Base-by-base conservation (phyloP, 2,329 filamentous ascomycete genomes). In the Neofusicoccum laricinum region DNA sequence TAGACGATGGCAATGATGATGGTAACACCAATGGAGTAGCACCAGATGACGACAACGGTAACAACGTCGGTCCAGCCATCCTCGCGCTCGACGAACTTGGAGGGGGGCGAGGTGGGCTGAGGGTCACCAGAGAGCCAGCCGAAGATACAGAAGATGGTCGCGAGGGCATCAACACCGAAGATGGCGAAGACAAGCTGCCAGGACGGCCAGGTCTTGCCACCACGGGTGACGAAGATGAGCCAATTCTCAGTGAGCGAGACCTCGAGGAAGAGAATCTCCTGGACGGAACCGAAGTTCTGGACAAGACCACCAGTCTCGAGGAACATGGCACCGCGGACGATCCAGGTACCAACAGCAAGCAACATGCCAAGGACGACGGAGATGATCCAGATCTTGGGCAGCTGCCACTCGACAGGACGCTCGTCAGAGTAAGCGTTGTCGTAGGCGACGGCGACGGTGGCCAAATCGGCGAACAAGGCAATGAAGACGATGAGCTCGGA, bases 351-450 rank as follows among this genome's bases (percentile, higher is more conserved):
- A 49, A 85, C 73, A 63, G 90, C 89, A 46, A 92, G 87, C 49
- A 91, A 79, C 38, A 85, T 69, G 76, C 90, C 90, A 58, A 92
- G 85, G 66, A 90, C 80, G 69, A 90, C 81, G 67, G 85, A 88
- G 72, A 92, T 91, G 69, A 92, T 84, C 90, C 89, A 92, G 75
- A 92, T 92, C 84, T 92, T 92, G 68, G 89, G 89, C 68, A 92
- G 77, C 79, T 92, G 90, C 90, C 90, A 92, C 77, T 92, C 89
- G 71, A 92, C 90, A 14, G 90, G 90, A 43, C 89, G 87, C 66
- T 83, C 83, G 74, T 92, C 90, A 71, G 87, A 91, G 80, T 91
- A 87, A 51, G 90, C 90, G 75, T 92, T 91, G 75, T 92, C 90
- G 80, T 92, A 92, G 55, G 90, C 90, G 65, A 92, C 87, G 66